Conservation (phyloP, 2,329 filamentous ascomycete genomes). For the Penicillium sp. region DNA sequence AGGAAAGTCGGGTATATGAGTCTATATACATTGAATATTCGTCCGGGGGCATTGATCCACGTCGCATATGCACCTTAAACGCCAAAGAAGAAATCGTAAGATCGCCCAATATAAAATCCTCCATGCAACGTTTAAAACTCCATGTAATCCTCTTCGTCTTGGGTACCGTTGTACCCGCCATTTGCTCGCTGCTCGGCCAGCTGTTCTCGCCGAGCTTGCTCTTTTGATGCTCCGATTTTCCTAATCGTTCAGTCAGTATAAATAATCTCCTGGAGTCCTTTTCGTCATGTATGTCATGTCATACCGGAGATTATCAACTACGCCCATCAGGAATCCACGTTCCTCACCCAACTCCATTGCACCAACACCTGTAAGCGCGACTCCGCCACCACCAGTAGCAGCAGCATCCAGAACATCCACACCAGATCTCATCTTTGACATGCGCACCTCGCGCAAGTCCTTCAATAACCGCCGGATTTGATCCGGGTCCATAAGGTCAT, state of each 20-base stretch:
- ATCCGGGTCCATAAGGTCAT: slow-evolving; percentile 75
- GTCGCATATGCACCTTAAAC: slow-evolving; percentile 27
- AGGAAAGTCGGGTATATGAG: slow-evolving; percentile 36
- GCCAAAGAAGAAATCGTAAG: slow-evolving; percentile 18
- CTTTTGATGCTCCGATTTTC: slow-evolving; percentile 77
- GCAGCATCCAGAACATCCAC: slow-evolving; percentile 66
- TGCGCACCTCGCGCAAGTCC: slow-evolving; percentile 82
- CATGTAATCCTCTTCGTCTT: slow-evolving; percentile 55
- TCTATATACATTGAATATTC: slow-evolving; percentile 30
- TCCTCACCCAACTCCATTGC: slow-evolving; percentile 91
- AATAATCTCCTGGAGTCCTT: neutral
- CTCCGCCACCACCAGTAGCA: slow-evolving; percentile 58
- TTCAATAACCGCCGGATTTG: slow-evolving; percentile 73
- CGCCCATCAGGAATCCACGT: slow-evolving; percentile 76
- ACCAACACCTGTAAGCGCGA: slow-evolving; percentile 77
- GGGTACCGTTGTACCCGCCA: slow-evolving; percentile 46
- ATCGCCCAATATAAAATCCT: slow-evolving; percentile 8
- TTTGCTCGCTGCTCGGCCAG: slow-evolving; percentile 67
- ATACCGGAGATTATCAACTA: slow-evolving; percentile 78
- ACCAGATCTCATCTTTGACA: slow-evolving; percentile 81
- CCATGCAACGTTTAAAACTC: slow-evolving; percentile 39
- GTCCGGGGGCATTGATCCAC: slow-evolving; percentile 19
- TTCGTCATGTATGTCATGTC: slow-evolving; percentile 11
- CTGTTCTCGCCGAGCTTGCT: slow-evolving; percentile 73
- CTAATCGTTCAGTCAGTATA: slow-evolving; percentile 42